Percentiles rank a stretch among this genome's conserved stretches.
These are phyloP conservation scores for Globisporangium mamillatum DNA, from an alignment of 352 stramenopile species.

Conservation along the genomic window DNA sequence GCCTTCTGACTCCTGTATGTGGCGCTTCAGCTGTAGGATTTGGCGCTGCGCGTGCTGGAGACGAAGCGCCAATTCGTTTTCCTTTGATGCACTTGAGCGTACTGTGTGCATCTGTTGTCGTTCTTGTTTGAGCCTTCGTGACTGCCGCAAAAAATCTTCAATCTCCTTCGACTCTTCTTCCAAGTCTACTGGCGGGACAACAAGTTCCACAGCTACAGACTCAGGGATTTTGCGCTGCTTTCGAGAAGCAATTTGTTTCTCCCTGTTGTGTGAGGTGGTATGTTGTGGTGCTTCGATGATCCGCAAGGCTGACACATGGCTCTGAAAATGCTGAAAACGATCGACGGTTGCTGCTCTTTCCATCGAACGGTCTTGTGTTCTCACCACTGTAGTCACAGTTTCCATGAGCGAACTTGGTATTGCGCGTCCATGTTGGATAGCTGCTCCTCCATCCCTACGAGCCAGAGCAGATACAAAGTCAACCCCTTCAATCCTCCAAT, in stretches of 20 bases:
- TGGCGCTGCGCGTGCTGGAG: constrained; percentile 75
- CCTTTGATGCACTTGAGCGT: constrained; percentile 40
- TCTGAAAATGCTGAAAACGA: constrained; percentile 40
- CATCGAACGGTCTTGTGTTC: background rate
- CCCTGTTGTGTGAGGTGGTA: background rate
- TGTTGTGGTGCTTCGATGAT: constrained; percentile 22
- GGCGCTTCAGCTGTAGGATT: constrained; percentile 60
- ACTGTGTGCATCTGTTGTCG: constrained; percentile 24
- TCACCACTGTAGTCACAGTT: background rate
- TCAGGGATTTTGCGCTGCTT: constrained; percentile 7
- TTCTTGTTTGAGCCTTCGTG: constrained; percentile 28
- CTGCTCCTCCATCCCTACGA: constrained; percentile 6
- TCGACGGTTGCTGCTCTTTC: constrained; percentile 1
- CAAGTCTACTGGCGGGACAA: constrained; percentile 30
- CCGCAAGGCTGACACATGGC: constrained; percentile 28
- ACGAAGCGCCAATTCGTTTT: constrained; percentile 56
- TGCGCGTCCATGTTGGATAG: background rate
- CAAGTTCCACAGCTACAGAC: constrained; percentile 15
- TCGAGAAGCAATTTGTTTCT: background rate
- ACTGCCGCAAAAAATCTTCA: constrained; percentile 48
- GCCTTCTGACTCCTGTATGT: constrained; percentile 37
- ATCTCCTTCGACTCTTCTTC: constrained; percentile 56
- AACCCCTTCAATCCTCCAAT: background rate
- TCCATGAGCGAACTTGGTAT: background rate
- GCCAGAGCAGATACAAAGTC: background rate